phyloP scores from a whole-genome alignment of 805 yeast species.

The Priceomyces medius region DNA sequence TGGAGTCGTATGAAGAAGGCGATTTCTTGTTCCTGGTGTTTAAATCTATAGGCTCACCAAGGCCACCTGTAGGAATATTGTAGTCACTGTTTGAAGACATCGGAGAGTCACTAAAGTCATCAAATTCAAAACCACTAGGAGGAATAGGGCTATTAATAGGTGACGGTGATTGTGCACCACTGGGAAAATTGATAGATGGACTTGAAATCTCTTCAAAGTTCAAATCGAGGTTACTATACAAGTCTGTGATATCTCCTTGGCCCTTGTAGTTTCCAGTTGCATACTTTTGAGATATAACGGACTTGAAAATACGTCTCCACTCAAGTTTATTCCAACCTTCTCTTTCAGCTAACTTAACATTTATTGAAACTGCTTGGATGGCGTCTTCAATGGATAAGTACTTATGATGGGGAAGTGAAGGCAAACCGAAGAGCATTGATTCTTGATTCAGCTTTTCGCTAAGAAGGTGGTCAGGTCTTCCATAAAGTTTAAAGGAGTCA shows the following conservation, averaged over 20 bases:
- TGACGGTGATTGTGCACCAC: conserved; percentile 2
- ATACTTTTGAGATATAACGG: conserved; percentile 10
- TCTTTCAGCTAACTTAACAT: conserved; percentile 16
- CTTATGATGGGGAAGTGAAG: conserved; percentile 67
- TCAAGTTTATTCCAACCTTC: conserved; percentile 26
- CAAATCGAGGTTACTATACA: conserved; percentile 22
- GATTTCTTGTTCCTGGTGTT: not conserved
- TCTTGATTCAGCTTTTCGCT: conserved; percentile 67
- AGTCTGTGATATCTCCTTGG: conserved; percentile 32
- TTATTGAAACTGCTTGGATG: conserved; percentile 16
- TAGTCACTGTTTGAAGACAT: conserved; percentile 4
- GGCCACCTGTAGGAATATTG: not conserved
- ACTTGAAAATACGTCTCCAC: conserved; percentile 30
- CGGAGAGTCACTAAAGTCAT: conserved; percentile 19
- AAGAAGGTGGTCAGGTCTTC: conserved; percentile 69
- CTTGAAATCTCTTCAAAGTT: conserved; percentile 9
- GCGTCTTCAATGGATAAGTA: conserved; percentile 43
- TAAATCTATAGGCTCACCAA: conserved; percentile 6
- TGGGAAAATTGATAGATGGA: conserved; percentile 6
- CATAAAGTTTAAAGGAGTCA: conserved; percentile 70
- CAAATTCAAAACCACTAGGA: conserved; percentile 4
- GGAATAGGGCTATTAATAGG: conserved; percentile 3
- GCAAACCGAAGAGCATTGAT: conserved; percentile 72
- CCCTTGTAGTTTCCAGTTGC: conserved; percentile 30
- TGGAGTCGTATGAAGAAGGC: conserved; percentile 1